Conservation (phyloP, 2,329 filamentous ascomycete species). For the Diplodia intermedia region DNA sequence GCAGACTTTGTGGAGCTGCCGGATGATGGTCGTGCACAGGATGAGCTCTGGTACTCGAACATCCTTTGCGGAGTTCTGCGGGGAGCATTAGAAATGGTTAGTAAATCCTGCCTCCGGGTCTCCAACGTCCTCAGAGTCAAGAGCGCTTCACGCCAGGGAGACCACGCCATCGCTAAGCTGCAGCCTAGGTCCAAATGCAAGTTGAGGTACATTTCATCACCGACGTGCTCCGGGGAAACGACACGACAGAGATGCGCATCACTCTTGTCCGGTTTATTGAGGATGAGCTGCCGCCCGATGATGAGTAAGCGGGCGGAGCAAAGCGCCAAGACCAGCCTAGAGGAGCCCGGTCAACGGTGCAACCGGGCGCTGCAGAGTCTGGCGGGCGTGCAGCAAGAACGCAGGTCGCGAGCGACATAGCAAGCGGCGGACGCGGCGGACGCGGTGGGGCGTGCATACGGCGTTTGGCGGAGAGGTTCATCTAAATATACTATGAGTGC, state of each 20-base stretch:
- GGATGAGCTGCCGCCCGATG: slow-evolving; percentile 94
- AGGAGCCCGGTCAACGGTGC: background rate
- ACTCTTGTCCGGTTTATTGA: slow-evolving; percentile 93
- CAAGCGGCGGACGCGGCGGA: background rate
- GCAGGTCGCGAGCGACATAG: background rate
- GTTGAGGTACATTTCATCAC: slow-evolving; percentile 96
- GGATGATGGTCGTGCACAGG: slow-evolving; percentile 92
- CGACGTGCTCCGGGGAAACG: slow-evolving; percentile 89
- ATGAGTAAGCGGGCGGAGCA: slow-evolving; percentile 70
- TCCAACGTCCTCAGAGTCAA: background rate
- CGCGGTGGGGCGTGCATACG: slow-evolving; percentile 7
- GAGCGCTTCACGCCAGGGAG: background rate
- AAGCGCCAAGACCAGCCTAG: slow-evolving; percentile 5
- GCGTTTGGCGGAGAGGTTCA: slow-evolving; percentile 20
- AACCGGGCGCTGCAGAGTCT: background rate
- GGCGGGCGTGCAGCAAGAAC: background rate
- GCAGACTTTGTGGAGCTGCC: slow-evolving; percentile 97
- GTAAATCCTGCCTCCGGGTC: slow-evolving; percentile 34
- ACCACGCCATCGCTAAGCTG: slow-evolving; percentile 9
- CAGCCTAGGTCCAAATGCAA: slow-evolving; percentile 82
- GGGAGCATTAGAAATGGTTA: slow-evolving; percentile 93
- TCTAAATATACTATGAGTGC: slow-evolving; percentile 25
- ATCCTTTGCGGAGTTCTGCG: slow-evolving; percentile 92
- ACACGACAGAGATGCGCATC: slow-evolving; percentile 96
- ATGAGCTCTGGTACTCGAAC: slow-evolving; percentile 98